phyloP scores from a whole-genome alignment of 495 filamentous ascomycete genomes.

The Cetradonia linearis region DNA sequence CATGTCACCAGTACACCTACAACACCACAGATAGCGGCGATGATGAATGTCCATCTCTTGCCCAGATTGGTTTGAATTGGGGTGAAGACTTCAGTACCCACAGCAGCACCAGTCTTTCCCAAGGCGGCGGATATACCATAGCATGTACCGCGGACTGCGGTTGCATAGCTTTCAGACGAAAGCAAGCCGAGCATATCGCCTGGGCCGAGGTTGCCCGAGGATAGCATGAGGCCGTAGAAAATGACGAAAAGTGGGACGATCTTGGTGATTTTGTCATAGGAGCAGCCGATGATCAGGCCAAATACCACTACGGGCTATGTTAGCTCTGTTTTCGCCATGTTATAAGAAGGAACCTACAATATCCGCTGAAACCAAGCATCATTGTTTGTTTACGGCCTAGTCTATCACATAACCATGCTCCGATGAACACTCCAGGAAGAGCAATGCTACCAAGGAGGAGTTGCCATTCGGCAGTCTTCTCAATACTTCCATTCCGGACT shows the following conservation, averaged over 20 bases:
- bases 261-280: slow-evolving; percentile 39
- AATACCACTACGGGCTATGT: slow-evolving; percentile 30
- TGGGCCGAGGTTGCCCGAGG: slow-evolving; percentile 42
- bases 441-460: slow-evolving; percentile 38
- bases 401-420: slow-evolving; percentile 37
- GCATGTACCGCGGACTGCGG: slow-evolving; percentile 41
- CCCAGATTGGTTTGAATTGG: slow-evolving; percentile 37
- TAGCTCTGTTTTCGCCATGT: background rate
- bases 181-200: slow-evolving; percentile 43
- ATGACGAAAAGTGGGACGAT: slow-evolving; percentile 45
- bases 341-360: slow-evolving; percentile 16
- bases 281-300: slow-evolving; percentile 42
- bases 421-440: slow-evolving; percentile 42
- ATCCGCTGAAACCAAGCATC: slow-evolving; percentile 46
- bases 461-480: slow-evolving; percentile 39
- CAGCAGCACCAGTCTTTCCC: slow-evolving; percentile 42
- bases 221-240: slow-evolving; percentile 45
- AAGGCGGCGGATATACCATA: slow-evolving; percentile 45
- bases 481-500: slow-evolving; percentile 31
- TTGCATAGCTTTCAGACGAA: slow-evolving; percentile 42
- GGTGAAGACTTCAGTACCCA: slow-evolving; percentile 44
- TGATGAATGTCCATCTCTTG: slow-evolving; percentile 44
- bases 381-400: slow-evolving; percentile 43
- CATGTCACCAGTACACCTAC: slow-evolving; percentile 41
- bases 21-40: slow-evolving; percentile 44